Evolutionary conservation across 2,329 filamentous ascomycete species (phyloP), one percentile per base, ranked within the genome.

Genomic region (Botrytis medusae): DNA sequence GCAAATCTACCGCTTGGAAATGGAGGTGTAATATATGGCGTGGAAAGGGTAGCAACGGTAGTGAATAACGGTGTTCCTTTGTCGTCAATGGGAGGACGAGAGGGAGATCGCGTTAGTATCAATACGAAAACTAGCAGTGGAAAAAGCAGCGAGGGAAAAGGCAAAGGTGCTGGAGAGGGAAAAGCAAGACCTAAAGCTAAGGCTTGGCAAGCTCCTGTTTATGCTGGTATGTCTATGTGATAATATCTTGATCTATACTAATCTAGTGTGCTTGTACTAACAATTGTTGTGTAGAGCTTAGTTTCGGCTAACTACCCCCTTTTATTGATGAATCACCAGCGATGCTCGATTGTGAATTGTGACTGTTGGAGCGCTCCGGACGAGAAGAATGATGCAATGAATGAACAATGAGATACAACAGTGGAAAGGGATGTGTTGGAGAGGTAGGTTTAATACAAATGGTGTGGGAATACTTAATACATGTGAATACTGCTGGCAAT

Each of bases 161-260:
- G 80, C 44, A 78, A 78, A 73, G 78, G 74, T 22, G 69, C 59
- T 74, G 69, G 78, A 72, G 75, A 74, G 69, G 77, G 76, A 22
- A 78, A 75, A 29, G 79, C 75, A 72, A 82, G 79, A 76, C 80
- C 76, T 72, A 83, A 83, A 78, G 81, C 80, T 65, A 82, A 83
- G 75, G 79, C 80, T 42, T 84, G 83, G 83, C 82, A 84, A 74
- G 78, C 82, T 60, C 81, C 82, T 54, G 79, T 83, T 44, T 84
- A 83, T 79, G 79, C 82, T 77, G 82, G 81, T 81, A 64, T 37
- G 78, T 76, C n/a, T 48, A n/a, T 16, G 32, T n/a, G 51, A 40
- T 48, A 1, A n/a, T 2, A 10, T 14, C 20, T 44, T 65, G 18
- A 14, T 51, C 32, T 14, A 48, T 37, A 34, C n/a, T 29, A 57